phyloP scores from a whole-genome alignment of 768 basidiomycete genomes.

The Sporobolomyces roseus region DNA sequence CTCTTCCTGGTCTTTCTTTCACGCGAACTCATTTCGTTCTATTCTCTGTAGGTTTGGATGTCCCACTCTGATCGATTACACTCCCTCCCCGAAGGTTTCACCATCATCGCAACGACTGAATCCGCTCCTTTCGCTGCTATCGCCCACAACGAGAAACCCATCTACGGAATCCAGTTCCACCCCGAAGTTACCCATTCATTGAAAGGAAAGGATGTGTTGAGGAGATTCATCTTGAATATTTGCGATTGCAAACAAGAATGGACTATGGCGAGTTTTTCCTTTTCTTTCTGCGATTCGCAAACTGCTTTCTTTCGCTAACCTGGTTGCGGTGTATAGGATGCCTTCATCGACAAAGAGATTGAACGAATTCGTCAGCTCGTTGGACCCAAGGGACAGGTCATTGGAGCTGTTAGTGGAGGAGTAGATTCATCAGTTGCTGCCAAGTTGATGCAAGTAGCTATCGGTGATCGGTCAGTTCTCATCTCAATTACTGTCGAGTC shows the following conservation, averaged over 20 bases:
- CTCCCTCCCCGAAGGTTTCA: slow-evolving; percentile 73
- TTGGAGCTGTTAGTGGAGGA: slow-evolving; percentile 94
- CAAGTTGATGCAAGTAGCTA: slow-evolving; percentile 99
- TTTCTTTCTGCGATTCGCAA: not conserved
- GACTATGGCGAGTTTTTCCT: slow-evolving; percentile 80
- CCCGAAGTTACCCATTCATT: slow-evolving; percentile 95
- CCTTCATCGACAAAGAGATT: slow-evolving; percentile 97
- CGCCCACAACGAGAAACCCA: slow-evolving; percentile 78
- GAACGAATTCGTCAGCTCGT: slow-evolving; percentile 88
- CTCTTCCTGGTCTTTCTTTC: not conserved
- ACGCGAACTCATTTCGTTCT: not conserved
- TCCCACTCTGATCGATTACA: slow-evolving; percentile 95
- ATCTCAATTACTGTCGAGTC: not conserved
- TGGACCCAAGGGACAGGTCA: slow-evolving; percentile 88
- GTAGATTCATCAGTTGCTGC: slow-evolving; percentile 98
- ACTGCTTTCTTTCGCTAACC: not conserved
- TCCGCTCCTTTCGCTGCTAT: slow-evolving; percentile 90
- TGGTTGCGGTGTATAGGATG: slow-evolving; percentile 59
- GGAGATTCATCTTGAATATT: slow-evolving; percentile 74
- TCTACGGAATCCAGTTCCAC: slow-evolving; percentile 98
- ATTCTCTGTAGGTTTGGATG: slow-evolving; percentile 84
- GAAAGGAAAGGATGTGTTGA: slow-evolving; percentile 82
- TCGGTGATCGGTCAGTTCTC: slow-evolving; percentile 75
- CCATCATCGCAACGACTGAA: slow-evolving; percentile 77
- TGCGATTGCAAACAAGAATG: slow-evolving; percentile 77